Base-by-base conservation (phyloP, 306 rosid genomes). In the Amphicarpaea edgeworthii region DNA sequence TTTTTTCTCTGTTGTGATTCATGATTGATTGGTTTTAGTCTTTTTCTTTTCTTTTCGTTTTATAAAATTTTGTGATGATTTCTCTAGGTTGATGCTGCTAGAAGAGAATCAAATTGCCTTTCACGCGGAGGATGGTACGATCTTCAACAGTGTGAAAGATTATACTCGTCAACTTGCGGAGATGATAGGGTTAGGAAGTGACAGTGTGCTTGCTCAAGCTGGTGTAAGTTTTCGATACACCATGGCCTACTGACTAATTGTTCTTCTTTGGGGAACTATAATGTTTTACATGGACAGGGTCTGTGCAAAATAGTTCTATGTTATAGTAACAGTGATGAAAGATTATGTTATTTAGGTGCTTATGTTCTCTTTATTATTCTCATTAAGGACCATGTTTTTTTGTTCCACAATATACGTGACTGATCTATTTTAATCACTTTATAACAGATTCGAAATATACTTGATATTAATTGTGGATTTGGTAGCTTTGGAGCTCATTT, bases 401-500 rank as follows among this genome's bases (percentile, higher is more conserved):
- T 26, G 30, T 43, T 51, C 21, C 21, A 55, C 55, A 41, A 42
- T 37, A 64, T 60, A 19, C 43, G 30, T 73, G 61, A 76, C 65
- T 74, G 75, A 69, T 61, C 9, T 76, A 21, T 80, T 40, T 84
- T 79, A 75, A 81, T 83, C 76, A 40, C 49, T 17, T 73, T 55
- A 30, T 57, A 57, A 81, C 88, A 96, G 99, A 89, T 96, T 73
- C 98, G 80, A 46, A 83, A 84, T 24, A 86, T 90, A 67, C 88
- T 96, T 63, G 99, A 96, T 81, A 84, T 96, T 63, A 91, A 93
- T 79, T 96, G 99, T 79, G 99, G 99, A 77, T 96, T 96, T 80
- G 99, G 99, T 70, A 89, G 99, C 84, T 92, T 96, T 83, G 99
- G 99, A 76, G 99, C 99, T 83, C 98, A 88, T 88, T 79, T 96